These are phyloP conservation scores for Polygonum aviculare DNA, from an alignment of 148 eudicot genomes.

Conservation along the genomic window DNA sequence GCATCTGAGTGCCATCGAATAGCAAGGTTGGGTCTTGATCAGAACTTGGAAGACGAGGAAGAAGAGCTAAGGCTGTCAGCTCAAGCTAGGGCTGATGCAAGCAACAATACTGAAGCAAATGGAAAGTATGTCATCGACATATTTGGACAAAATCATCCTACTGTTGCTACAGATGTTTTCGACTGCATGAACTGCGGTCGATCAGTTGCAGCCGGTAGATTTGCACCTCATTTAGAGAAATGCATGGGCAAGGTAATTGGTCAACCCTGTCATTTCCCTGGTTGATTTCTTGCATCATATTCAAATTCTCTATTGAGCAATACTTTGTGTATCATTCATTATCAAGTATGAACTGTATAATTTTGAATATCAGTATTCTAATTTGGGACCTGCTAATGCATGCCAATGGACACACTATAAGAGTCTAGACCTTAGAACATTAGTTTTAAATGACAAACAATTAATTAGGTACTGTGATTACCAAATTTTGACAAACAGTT, in stretches of 20 bases:
- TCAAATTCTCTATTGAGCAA: background rate
- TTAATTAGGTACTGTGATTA: too few species aligned
- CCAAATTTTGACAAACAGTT: too few species aligned
- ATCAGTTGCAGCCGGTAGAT: slow-evolving; percentile 79
- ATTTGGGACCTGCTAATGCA: too few species aligned
- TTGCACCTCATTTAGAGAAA: slow-evolving; percentile 97
- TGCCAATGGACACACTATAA: too few species aligned
- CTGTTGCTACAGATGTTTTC: slow-evolving; percentile 74
- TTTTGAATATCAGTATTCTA: background rate
- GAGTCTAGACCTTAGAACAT: too few species aligned
- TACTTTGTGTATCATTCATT: background rate
- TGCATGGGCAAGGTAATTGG: slow-evolving; percentile 95
- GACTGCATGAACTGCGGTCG: slow-evolving; percentile 96
- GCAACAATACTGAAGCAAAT: slow-evolving; percentile 55
- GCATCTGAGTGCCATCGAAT: slow-evolving; percentile 93
- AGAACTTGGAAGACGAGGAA: slow-evolving; percentile 72
- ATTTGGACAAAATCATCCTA: slow-evolving; percentile 94
- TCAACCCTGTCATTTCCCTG: background rate
- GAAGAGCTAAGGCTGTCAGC: slow-evolving; percentile 82
- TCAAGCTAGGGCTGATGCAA: slow-evolving; percentile 86
- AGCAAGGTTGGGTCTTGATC: slow-evolving; percentile 83
- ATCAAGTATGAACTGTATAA: background rate
- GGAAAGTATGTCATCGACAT: slow-evolving; percentile 83
- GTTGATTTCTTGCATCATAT: background rate
- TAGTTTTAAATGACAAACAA: too few species aligned